These are phyloP conservation scores for Suhomyces bolitotheri DNA, from an alignment of 1,139 yeast species.

Conservation along the genomic window DNA sequence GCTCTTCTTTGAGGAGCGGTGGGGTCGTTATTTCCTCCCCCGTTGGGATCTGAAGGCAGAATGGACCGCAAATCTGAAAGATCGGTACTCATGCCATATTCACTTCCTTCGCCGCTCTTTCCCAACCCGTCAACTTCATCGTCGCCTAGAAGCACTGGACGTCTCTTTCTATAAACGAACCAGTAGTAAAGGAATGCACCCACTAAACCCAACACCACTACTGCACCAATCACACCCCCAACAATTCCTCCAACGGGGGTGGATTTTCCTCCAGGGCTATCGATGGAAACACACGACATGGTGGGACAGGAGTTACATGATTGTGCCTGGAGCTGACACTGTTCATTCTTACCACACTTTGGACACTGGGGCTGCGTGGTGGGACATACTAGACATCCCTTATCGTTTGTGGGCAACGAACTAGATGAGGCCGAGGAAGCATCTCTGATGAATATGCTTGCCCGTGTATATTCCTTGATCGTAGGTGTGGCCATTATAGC, in stretches of 20 bases:
- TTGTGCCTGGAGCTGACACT: conserved; percentile 51
- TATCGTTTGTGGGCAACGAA: conserved; percentile 16
- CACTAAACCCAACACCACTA: conserved; percentile 35
- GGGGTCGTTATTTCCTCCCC: conserved; percentile 11
- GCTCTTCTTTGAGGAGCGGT: conserved; percentile 12
- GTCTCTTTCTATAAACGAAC: conserved; percentile 22
- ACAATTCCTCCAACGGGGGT: conserved; percentile 56
- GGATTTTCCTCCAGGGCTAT: conserved; percentile 3
- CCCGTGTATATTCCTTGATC: conserved; percentile 1
- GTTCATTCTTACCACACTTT: conserved; percentile 50
- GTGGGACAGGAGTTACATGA: conserved; percentile 55
- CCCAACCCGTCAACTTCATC: conserved; percentile 16
- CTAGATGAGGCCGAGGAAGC: conserved; percentile 5
- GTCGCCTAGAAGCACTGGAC: conserved; percentile 20
- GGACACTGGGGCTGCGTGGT: conserved; percentile 48
- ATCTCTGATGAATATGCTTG: conserved; percentile 1
- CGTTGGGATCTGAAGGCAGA: conserved; percentile 6
- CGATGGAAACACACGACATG: conserved; percentile 46
- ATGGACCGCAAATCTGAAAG: conserved; percentile 5
- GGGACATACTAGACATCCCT: conserved; percentile 55
- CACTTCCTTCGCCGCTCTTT: conserved; percentile 14
- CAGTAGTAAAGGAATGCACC: conserved; percentile 36
- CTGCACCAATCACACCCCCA: conserved; percentile 63
- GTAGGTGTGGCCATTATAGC: conserved; percentile 3
- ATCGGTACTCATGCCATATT: conserved; percentile 8